A percentile compares a stretch with the other conserved stretches of the same genome.
Evolutionary conservation across 179 eudicot species (phyloP).

Genomic region (Camellia oleifera): DNA sequence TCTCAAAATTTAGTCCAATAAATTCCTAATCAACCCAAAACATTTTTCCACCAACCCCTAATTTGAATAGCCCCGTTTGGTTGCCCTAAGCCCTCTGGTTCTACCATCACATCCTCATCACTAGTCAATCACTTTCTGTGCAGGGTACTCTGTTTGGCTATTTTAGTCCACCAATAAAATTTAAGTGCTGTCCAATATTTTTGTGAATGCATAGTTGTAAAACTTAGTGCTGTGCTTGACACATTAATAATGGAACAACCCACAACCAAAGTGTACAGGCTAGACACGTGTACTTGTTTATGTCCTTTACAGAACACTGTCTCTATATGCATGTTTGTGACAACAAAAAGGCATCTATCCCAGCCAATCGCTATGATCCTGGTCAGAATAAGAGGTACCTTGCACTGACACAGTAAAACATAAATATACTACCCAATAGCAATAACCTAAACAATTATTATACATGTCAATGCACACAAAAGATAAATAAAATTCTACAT

Average conservation of each 20-base stretch:
- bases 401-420: background rate
- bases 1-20: no score
- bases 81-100: no score
- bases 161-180: constrained; percentile 7
- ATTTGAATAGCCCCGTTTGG: no score
- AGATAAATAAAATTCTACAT: background rate
- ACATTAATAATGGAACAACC: background rate
- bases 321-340: no score
- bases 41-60: no score
- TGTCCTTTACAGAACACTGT: no score
- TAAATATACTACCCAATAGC: background rate
- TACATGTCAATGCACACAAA: background rate
- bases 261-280: background rate
- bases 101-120: background rate
- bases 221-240: background rate
- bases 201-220: background rate
- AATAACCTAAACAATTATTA: background rate
- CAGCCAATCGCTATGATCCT: no score
- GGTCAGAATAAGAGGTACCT: background rate
- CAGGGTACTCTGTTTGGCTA: background rate
- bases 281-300: background rate
- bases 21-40: no score
- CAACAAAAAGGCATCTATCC: no score
- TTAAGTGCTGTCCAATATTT: no score
- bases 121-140: no score